Evolutionary conservation across 139 green algal species (phyloP), one percentile per base, ranked within the genome.

Genomic region (Chlorella ohadii): DNA sequence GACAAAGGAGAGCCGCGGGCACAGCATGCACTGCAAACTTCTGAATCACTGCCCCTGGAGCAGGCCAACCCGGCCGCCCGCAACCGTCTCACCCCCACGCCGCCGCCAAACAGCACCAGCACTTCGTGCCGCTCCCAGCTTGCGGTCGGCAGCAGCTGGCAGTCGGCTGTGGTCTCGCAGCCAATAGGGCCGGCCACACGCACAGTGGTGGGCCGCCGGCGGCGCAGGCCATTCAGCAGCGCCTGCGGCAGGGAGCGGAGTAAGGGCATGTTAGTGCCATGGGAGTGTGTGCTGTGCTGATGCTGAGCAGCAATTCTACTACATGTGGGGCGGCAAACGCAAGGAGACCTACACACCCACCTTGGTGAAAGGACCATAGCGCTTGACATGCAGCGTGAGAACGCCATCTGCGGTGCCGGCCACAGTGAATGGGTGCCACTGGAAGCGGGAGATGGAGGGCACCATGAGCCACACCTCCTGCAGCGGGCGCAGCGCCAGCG

Each of bases 361-460:
- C 77, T 85, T n/a, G 11, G 77, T 90, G 31, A 57, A 90, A 1
- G n/a, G n/a, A 1, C 87, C 87, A 44, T 90, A 88, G 27, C 77
- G 65, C 78, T 90, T 90, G 59, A 90, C 80, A 68, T 59, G 61
- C 23, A 90, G 38, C 19, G 67, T 81, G 33, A 88, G 66, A 20
- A 70, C 38, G 27, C 64, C 31, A 38, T 63, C 59, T 22, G 51
- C 51, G 7, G 16, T 39, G 56, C 74, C 65, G 3, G 86, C 57
- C 5, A 89, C 57, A 44, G 85, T 87, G 68, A 90, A 83, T 59
- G 87, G 86, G 75, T 90, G 86, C 87, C 87, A 90, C 75, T 90
- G 84, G 83, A 84, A 90, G 56, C 86, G 56, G 16, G 61, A 82
- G 41, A 90, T 75, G 25, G 41, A 59, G 33, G 86, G 86, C 19